A percentile compares a stretch with the other conserved stretches of the same genome.
Conservation (phyloP, 768 basidiomycete species). For the Cubamyces sp. region DNA sequence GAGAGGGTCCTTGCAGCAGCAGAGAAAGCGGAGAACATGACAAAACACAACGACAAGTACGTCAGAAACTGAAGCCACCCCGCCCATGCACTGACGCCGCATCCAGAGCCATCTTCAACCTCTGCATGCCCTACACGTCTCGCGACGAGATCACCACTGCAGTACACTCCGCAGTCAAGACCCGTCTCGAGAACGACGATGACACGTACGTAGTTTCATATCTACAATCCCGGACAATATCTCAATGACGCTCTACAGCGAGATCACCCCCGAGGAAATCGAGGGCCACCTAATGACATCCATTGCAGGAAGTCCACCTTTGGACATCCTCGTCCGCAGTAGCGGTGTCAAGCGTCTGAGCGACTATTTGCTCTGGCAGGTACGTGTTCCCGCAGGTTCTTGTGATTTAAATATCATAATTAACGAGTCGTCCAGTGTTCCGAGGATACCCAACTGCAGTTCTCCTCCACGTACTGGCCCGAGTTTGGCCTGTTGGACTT, state of each 20-base stretch:
- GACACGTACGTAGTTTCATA: constrained; percentile 5
- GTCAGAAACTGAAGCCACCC: constrained; percentile 18
- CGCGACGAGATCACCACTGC: constrained; percentile 90
- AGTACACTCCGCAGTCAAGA: constrained; percentile 55
- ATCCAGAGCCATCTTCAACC: constrained; percentile 80
- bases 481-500: constrained; percentile 89
- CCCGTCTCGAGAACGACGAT: constrained; percentile 40
- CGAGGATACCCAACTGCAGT: constrained; percentile 87
- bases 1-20: constrained; percentile 71
- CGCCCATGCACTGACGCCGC: neutral
- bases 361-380: constrained; percentile 97
- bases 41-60: constrained; percentile 72
- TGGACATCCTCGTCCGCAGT: constrained; percentile 90
- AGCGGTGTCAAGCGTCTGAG: constrained; percentile 89
- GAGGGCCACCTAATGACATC: constrained; percentile 69
- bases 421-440: constrained; percentile 56
- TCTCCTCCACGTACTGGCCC: constrained; percentile 87
- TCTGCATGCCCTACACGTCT: constrained; percentile 92
- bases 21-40: constrained; percentile 73
- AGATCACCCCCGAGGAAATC: constrained; percentile 70
- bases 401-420: neutral
- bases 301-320: constrained; percentile 68
- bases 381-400: constrained; percentile 39
- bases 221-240: neutral
- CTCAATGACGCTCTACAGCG: constrained; percentile 31